phyloP scores from a whole-genome alignment of 2,329 filamentous ascomycete genomes.

The Ceratocystis cacaofunesta region DNA sequence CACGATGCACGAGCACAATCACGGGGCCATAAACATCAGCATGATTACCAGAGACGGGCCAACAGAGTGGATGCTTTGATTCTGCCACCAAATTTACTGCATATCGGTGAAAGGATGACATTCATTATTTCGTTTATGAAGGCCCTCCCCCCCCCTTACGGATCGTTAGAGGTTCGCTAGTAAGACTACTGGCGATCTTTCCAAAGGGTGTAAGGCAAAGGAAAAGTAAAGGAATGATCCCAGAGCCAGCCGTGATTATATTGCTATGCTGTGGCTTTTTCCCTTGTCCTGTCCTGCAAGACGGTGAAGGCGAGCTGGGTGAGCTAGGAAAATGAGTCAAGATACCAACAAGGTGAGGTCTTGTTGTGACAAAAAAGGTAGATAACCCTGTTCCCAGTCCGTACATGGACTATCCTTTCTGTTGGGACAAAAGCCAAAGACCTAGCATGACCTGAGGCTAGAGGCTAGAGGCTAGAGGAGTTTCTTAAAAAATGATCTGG shows the following conservation, averaged over 20 bases:
- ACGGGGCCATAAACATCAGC: background rate
- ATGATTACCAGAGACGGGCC: background rate
- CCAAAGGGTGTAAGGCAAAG: background rate
- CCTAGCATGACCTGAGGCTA: background rate
- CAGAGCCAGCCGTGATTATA: background rate
- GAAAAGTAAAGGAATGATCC: background rate
- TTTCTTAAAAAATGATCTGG: background rate
- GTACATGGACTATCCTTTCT: conserved; percentile 5
- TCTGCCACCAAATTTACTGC: background rate
- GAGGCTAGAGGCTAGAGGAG: background rate
- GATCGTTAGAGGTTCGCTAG: background rate
- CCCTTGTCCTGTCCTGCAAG: background rate
- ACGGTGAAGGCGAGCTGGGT: background rate
- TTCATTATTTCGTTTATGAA: background rate
- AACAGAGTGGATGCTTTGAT: background rate
- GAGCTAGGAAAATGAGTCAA: background rate
- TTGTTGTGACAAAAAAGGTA: background rate
- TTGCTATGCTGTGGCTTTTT: conserved; percentile 1
- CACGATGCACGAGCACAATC: background rate
- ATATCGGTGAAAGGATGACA: background rate
- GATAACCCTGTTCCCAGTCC: background rate
- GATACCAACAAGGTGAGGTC: background rate
- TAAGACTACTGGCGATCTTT: background rate
- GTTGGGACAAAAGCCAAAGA: background rate
- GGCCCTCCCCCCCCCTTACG: background rate